A percentile compares a stretch with the other conserved stretches of the same genome.
Conservation (phyloP, 1,284 basidiomycete species). For the Somion occarium region DNA sequence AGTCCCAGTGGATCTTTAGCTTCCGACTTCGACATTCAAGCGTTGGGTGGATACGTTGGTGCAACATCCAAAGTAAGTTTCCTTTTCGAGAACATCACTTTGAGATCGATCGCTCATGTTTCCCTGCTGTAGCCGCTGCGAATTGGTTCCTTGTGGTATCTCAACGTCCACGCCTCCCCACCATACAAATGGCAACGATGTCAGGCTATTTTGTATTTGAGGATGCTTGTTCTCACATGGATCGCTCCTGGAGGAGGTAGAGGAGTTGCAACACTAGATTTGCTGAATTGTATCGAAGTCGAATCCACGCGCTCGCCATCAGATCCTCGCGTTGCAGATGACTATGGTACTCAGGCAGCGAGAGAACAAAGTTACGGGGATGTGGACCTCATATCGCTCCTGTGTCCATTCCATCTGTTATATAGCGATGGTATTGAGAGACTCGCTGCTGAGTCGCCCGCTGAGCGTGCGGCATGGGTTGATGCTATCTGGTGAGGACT, state of each 20-base stretch:
- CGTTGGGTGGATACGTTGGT: constrained; percentile 42
- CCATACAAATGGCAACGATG: constrained; percentile 83
- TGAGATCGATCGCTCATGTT: constrained; percentile 3
- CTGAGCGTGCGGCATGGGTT: constrained; percentile 84
- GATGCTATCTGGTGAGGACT: constrained; percentile 73
- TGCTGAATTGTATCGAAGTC: constrained; percentile 80
- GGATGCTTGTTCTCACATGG: constrained; percentile 80
- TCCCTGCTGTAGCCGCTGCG: constrained; percentile 61
- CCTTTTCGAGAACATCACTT: constrained; percentile 4
- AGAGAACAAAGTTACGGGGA: constrained; percentile 48
- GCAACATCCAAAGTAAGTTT: constrained; percentile 17
- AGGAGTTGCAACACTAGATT: constrained; percentile 77
- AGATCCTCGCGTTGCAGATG: constrained; percentile 73
- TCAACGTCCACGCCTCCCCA: constrained; percentile 79
- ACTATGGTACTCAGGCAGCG: constrained; percentile 81
- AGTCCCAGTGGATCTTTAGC: constrained; percentile 25
- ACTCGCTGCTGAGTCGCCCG: constrained; percentile 75
- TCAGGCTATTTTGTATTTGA: constrained; percentile 76
- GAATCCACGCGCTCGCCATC: constrained; percentile 73
- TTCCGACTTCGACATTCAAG: constrained; percentile 41
- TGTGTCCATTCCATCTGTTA: constrained; percentile 85
- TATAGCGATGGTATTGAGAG: constrained; percentile 86
- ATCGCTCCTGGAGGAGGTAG: constrained; percentile 71
- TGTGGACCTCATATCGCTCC: constrained; percentile 50
- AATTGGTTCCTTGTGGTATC: constrained; percentile 81